phyloP scores from a whole-genome alignment of 2,329 filamentous ascomycete genomes.

The Fusarium paranaense region DNA sequence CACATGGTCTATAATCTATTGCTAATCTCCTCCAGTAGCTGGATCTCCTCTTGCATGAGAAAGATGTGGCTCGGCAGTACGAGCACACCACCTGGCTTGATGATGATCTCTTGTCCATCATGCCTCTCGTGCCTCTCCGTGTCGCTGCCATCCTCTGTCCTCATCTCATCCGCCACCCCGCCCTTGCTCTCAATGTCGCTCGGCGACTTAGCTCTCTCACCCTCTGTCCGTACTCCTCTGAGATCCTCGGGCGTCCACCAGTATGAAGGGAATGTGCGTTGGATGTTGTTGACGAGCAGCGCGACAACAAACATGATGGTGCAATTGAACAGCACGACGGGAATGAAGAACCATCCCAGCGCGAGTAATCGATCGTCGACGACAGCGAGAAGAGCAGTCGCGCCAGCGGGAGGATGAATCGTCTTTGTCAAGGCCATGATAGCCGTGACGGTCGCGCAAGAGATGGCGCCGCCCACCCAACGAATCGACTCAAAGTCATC shows the following conservation, averaged over 20 bases:
- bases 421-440: constrained; percentile 79
- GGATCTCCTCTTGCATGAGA: constrained; percentile 52
- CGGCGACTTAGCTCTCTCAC: neutral
- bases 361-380: constrained; percentile 63
- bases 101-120: constrained; percentile 47
- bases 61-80: constrained; percentile 51
- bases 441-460: constrained; percentile 72
- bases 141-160: constrained; percentile 26
- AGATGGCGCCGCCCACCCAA: constrained; percentile 73
- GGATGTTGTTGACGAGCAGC: constrained; percentile 76
- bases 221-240: neutral
- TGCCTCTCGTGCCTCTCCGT: constrained; percentile 30
- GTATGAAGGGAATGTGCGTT: constrained; percentile 74
- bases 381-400: constrained; percentile 77
- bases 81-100: constrained; percentile 48
- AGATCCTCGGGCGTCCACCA: constrained; percentile 71
- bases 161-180: constrained; percentile 18
- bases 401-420: constrained; percentile 79
- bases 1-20: constrained; percentile 44
- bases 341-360: constrained; percentile 77
- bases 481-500: constrained; percentile 62
- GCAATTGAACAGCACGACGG: constrained; percentile 70
- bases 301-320: constrained; percentile 72
- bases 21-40: constrained; percentile 51
- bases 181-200: constrained; percentile 33